Conservation (phyloP, 2,329 filamentous ascomycete genomes). For the Onygenales sp. region DNA sequence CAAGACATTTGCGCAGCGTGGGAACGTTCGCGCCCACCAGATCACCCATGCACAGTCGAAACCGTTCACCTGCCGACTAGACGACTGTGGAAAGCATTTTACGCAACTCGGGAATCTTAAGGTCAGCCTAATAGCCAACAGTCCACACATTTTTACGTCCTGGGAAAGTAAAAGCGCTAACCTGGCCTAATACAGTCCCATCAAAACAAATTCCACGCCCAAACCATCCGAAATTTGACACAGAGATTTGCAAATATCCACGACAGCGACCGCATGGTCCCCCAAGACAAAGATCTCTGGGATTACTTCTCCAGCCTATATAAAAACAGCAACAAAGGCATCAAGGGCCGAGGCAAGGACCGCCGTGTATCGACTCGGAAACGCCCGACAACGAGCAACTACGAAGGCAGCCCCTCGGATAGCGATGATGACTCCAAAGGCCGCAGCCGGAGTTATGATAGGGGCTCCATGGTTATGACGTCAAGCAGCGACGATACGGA, state of each 20-base stretch:
- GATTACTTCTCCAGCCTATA: conserved; percentile 81
- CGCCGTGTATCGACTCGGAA: conserved; percentile 35
- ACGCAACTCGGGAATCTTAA: conserved; percentile 89
- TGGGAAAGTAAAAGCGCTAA: not conserved
- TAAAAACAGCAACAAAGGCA: conserved; percentile 97
- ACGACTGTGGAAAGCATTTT: conserved; percentile 78
- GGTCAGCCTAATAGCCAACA: conserved; percentile 36
- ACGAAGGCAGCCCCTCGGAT: not conserved
- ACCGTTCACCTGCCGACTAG: conserved; percentile 70
- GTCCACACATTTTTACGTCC: not conserved
- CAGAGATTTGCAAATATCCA: conserved; percentile 57
- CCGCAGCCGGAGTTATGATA: conserved; percentile 1
- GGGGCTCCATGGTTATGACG: conserved; percentile 9
- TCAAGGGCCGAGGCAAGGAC: conserved; percentile 89
- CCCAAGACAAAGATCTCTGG: conserved; percentile 66
- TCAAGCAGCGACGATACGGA: conserved; percentile 13
- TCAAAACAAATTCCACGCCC: conserved; percentile 84
- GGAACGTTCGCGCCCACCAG: conserved; percentile 75
- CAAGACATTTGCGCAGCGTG: conserved; percentile 75
- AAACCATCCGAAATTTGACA: conserved; percentile 62
- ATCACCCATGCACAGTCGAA: conserved; percentile 70
- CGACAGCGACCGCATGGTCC: conserved; percentile 53
- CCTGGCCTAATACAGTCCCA: conserved; percentile 52
- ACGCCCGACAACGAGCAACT: not conserved
- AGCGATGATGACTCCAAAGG: conserved; percentile 5